phyloP scores from a whole-genome alignment of 73 alveolate genomes.

The Paramecium bursaria region DNA sequence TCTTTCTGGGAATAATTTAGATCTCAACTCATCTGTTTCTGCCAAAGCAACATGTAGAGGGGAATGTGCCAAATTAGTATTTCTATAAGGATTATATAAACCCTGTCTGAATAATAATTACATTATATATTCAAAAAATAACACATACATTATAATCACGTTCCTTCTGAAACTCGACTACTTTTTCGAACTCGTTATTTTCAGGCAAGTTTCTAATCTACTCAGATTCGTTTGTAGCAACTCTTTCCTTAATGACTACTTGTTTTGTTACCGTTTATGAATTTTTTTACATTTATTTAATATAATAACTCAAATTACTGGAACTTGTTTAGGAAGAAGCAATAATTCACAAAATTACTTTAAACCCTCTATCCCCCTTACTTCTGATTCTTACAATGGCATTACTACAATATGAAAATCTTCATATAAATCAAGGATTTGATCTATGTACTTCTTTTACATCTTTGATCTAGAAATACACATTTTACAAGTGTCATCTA shows the following conservation, averaged over 20 bases:
- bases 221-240: background rate
- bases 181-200: constrained; percentile 37
- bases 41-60: constrained; percentile 66
- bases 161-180: constrained; percentile 11
- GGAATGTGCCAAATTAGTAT: constrained; percentile 62
- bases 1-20: constrained; percentile 69
- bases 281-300: constrained; percentile 10
- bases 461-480: constrained; percentile 95
- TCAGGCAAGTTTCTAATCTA: constrained; percentile 23
- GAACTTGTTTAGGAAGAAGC: constrained; percentile 56
- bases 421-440: constrained; percentile 93
- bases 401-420: constrained; percentile 91
- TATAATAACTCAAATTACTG: constrained; percentile 23
- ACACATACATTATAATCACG: constrained; percentile 40
- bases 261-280: constrained; percentile 13
- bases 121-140: constrained; percentile 41
- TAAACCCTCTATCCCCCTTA: constrained; percentile 93
- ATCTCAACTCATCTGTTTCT: constrained; percentile 60
- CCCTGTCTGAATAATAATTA: too few relatives aligned
- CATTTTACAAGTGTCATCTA: constrained; percentile 92
- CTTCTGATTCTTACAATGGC: constrained; percentile 97
- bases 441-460: constrained; percentile 96
- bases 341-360: constrained; percentile 76
- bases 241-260: background rate
- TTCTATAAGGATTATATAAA: too few relatives aligned